Evolutionary conservation across 2,329 filamentous ascomycete species (phyloP), one percentile per base, ranked within the genome.

Genomic region (Penicillium sclerotigenum): DNA sequence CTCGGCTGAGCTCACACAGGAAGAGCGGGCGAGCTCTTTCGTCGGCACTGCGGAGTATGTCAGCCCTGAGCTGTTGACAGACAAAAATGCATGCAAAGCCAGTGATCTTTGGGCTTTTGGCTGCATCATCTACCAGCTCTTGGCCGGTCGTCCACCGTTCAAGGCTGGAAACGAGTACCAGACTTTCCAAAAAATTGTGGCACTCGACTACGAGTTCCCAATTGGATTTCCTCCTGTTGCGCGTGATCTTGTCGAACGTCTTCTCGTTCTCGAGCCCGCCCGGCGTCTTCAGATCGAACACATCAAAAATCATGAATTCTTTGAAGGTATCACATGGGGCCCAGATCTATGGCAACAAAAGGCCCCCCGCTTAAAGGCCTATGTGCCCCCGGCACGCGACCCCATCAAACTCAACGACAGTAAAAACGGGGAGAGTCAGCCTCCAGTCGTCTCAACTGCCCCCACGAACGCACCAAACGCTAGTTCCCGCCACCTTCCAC

Each of bases 61-160:
- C 64, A 97, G 94, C 69, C 94, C 94, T 0, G 94, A 99, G 73
- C 81, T 99, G n/a, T 80, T 99, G 52, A 96, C 90, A 29, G 91
- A 96, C 69, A 97, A 97, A 78, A 95, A 90, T 68, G 94, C 93
- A 20, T 97, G 93, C 79, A 99, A 97, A 77, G 90, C 93, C 41
- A 97, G 94, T 73, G 94, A 99, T 75, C 76, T 99, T 47, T 99
- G 94, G 94, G 94, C 94, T 2, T 99, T 96, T 77, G 94, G 94
- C 10, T 99, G 94, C 77, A 99, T 99, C 65, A 86, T 99, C 60
- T 99, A 96, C 73, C 94, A 99, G 73, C 83, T 99, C 26, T 80
- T 99, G 33, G 89, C 90, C n/a, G 94, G 94, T n/a, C 82, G 94
- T 58, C 94, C 94, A 6, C 94, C 94, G 0, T 99, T 99, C 80